Base-by-base conservation (phyloP, 31 red algal genomes). In the Odonthalia washingtoniensis region DNA sequence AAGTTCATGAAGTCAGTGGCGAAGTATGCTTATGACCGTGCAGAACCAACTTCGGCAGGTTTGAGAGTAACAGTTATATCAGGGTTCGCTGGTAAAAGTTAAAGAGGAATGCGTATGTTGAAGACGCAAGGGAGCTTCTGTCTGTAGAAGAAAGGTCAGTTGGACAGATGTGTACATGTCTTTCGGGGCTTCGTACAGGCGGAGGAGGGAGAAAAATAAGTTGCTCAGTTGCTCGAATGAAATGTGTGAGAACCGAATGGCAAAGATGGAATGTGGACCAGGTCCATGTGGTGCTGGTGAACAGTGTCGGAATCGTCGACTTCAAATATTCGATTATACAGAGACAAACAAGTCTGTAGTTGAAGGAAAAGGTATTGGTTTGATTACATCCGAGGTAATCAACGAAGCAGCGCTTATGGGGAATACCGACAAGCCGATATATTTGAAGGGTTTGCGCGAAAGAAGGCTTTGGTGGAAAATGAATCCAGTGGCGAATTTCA, bases 371-470 rank as follows among this genome's bases (percentile, higher is more conserved):
- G 96, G 96, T 3, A 80, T 94, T 32, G 96, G 96, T 28, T 39
- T 98, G 0, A 64, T 92, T 16, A 82, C 93, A 33, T 62, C 69
- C 43, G 93, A 90, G 43, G 85, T 85, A 42, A 78, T 98, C 4
- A 57, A 65, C n/a, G 76, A 74, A 28, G 96, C 93, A 14, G 79
- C 70, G 24, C 92, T 98, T 35, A 91, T 77, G 89, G 91, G 12
- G 96, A 98, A 75, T 98, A 98, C 83, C 88, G 88, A 80, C 93
- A 93, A 38, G 91, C 49, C 49, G n/a, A n/a, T n/a, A n/a, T n/a
- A n/a, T n/a, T n/a, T n/a, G n/a, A n/a, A n/a, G n/a, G n/a, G n/a
- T n/a, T n/a, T n/a, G n/a, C n/a, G n/a, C n/a, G n/a, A n/a, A n/a
- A n/a, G n/a, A n/a, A n/a, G n/a, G n/a, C n/a, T n/a, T n/a, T n/a